These are phyloP conservation scores for Cutaneotrichosporon cutaneum DNA, from an alignment of 1,284 basidiomycete species.

Conservation along the genomic window DNA sequence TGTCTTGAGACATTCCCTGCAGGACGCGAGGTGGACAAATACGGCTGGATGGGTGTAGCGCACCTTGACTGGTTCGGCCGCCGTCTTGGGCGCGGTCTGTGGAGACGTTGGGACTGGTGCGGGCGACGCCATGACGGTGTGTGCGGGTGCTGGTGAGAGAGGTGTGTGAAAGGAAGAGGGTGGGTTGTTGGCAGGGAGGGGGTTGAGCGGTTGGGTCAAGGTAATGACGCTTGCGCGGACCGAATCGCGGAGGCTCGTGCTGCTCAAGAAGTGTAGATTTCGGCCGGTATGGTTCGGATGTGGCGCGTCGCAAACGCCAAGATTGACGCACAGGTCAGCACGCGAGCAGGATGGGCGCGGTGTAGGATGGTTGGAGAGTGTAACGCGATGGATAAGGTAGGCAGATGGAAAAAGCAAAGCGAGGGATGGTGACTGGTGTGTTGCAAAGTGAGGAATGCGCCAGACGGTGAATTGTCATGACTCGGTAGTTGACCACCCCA, in stretches of 20 bases:
- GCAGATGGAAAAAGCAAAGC: background rate
- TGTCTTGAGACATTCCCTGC: background rate
- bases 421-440: background rate
- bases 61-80: background rate
- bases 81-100: background rate
- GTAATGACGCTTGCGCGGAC: background rate
- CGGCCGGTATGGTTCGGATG: background rate
- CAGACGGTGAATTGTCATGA: background rate
- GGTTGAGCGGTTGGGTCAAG: background rate
- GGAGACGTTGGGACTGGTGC: background rate
- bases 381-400: background rate
- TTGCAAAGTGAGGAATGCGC: constrained; percentile 1
- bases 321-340: background rate
- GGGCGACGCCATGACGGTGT: background rate
- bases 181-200: background rate
- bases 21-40: background rate
- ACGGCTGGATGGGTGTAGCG: background rate
- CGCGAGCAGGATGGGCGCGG: background rate
- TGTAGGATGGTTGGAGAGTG: background rate
- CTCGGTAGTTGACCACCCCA: background rate
- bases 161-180: background rate
- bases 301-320: background rate
- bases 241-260: background rate
- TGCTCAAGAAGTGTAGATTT: background rate
- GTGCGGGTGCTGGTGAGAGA: background rate